A percentile compares a stretch with the other conserved stretches of the same genome.
Evolutionary conservation across 192 early-diverging fungal species (phyloP).

Genomic region (Backusella parvicylindrica): DNA sequence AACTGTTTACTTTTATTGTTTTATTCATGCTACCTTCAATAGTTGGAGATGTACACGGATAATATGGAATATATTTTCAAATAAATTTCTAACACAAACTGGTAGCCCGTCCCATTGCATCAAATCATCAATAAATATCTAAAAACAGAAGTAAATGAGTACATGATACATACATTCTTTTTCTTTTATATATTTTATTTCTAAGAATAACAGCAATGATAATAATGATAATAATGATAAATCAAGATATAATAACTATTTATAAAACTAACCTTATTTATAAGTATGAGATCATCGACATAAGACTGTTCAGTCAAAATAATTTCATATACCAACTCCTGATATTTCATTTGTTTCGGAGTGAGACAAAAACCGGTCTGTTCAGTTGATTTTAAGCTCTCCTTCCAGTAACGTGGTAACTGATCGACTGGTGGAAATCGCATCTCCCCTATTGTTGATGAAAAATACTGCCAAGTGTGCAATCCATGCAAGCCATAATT

Average conservation of each 20-base stretch:
- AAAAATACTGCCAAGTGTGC: background rate
- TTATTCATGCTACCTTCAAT: background rate
- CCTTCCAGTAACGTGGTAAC: conserved; percentile 11
- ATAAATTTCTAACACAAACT: background rate
- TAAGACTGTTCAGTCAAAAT: conserved; percentile 6
- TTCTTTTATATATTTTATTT: background rate
- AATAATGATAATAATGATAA: too few relatives aligned
- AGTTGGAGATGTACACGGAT: background rate
- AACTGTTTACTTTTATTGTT: background rate
- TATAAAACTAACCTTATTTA: background rate
- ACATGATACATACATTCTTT: background rate
- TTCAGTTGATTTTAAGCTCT: background rate
- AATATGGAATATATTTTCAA: background rate
- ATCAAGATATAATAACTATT: too few relatives aligned
- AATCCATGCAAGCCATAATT: background rate
- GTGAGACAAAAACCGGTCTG: background rate
- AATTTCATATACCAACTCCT: conserved; percentile 3
- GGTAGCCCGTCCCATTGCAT: background rate
- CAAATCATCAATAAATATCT: conserved; percentile 5
- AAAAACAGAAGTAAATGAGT: background rate
- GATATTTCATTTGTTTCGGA: conserved; percentile 6
- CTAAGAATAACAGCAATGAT: too few relatives aligned
- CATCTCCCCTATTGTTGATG: background rate
- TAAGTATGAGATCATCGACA: conserved; percentile 7
- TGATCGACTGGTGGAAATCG: background rate